Evolutionary conservation across 768 basidiomycete genomes (phyloP).

Genomic region (Termitomyces sp.): DNA sequence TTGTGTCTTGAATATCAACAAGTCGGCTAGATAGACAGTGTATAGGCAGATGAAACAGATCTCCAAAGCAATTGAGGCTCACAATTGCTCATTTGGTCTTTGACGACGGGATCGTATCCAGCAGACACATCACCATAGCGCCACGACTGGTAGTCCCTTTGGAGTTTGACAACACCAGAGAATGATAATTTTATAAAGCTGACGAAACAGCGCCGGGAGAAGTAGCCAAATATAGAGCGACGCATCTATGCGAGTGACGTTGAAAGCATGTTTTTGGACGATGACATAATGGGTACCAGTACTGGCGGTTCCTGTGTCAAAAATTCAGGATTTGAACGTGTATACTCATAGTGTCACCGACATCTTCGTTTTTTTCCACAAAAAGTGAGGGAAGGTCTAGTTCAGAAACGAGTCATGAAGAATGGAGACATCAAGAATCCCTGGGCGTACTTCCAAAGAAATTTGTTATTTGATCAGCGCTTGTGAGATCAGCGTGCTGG

Average conservation of each 20-base stretch:
- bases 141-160: slow-evolving; percentile 66
- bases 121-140: slow-evolving; percentile 38
- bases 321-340: neutral
- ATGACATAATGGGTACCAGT: slow-evolving; percentile 21
- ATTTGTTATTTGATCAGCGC: slow-evolving; percentile 55
- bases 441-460: slow-evolving; percentile 47
- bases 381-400: slow-evolving; percentile 55
- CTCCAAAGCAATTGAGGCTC: slow-evolving; percentile 10
- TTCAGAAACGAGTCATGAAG: neutral
- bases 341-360: slow-evolving; percentile 19
- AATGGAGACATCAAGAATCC: slow-evolving; percentile 9
- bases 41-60: neutral
- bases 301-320: slow-evolving; percentile 23
- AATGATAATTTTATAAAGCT: slow-evolving; percentile 76
- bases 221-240: slow-evolving; percentile 78
- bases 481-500: slow-evolving; percentile 45
- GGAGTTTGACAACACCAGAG: slow-evolving; percentile 60
- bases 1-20: slow-evolving; percentile 55
- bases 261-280: no score
- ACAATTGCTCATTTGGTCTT: slow-evolving; percentile 49
- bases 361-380: slow-evolving; percentile 51
- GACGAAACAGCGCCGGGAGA: slow-evolving; percentile 71
- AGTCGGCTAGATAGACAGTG: slow-evolving; percentile 26
- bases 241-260: slow-evolving; percentile 40
- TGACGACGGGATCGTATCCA: slow-evolving; percentile 44